Percentiles rank a stretch among this genome's conserved stretches.
These are phyloP conservation scores for Fusarium chuoi DNA, from an alignment of 2,329 filamentous ascomycete genomes.

Conservation along the genomic window DNA sequence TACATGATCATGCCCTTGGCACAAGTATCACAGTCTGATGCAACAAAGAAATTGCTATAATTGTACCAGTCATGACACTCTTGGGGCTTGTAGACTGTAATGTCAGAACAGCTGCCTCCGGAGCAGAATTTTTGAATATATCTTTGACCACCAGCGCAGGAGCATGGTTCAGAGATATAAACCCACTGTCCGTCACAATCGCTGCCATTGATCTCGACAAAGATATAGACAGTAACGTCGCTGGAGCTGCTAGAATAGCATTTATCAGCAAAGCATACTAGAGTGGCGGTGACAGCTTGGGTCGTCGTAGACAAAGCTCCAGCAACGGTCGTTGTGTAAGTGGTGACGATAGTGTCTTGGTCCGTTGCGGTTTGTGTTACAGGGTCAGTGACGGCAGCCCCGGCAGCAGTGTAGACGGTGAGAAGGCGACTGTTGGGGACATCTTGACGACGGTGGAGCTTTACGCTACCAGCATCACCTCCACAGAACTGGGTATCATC, in stretches of 20 bases:
- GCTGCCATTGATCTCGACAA: constrained; percentile 28
- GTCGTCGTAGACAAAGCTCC: constrained; percentile 10
- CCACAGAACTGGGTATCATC: not conserved
- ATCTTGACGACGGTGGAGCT: not conserved
- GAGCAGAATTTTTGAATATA: constrained; percentile 33
- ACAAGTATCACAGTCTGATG: constrained; percentile 15
- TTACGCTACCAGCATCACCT: not conserved
- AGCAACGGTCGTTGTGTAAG: constrained; percentile 21
- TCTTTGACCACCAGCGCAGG: constrained; percentile 24
- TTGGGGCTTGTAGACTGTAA: constrained; percentile 36
- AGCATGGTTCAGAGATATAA: constrained; percentile 27
- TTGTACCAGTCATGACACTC: constrained; percentile 16
- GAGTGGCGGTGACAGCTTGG: constrained; percentile 26
- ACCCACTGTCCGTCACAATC: constrained; percentile 29
- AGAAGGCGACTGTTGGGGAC: constrained; percentile 31
- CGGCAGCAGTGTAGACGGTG: constrained; percentile 26
- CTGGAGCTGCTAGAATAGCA: constrained; percentile 12
- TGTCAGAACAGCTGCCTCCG: constrained; percentile 15
- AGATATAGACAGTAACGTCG: constrained; percentile 20
- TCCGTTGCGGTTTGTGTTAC: constrained; percentile 21
- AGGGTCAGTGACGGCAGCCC: not conserved
- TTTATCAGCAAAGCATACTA: constrained; percentile 23
- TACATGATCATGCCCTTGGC: constrained; percentile 19
- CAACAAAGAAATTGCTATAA: constrained; percentile 20
- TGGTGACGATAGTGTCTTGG: constrained; percentile 23